Base-by-base conservation (phyloP, 441 rosid species). In the Jatropha podagrica region DNA sequence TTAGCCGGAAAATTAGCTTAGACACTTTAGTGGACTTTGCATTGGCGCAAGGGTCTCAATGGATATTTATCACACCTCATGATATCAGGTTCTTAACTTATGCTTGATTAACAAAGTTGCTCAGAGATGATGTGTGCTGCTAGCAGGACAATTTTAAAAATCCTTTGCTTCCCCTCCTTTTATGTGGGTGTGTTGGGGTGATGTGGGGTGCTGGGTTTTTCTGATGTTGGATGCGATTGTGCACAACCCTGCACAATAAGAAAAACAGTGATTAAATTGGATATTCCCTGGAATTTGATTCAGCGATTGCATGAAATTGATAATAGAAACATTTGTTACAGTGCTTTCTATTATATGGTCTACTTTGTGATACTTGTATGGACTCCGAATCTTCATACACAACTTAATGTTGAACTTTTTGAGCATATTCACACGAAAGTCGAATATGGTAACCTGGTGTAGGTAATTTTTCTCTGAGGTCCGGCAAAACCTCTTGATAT, bases 61-160 rank as follows among this genome's bases (percentile, higher is more conserved):
- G 99, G 99, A 90, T 96, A 79, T 90, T 96, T 81, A 94, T 96
- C 75, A 94, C 99, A 56, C 99, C 98, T 77, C 98, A 91, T 83
- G 99, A 94, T 83, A 89, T 96, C 85, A 88, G 97, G 98, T 96
- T 55, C 9, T 80, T 63, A 60, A 11, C 52, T 48, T 49, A 17
- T 79, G 46, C 67, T 72, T 78, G 66, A 14, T 38, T 42, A 3
- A 26, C 5, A 41, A 56, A 38, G 23, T 26, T 48, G 32, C 68
- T 68, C 26, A 64, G 7, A 37, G 20, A 4, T 52, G 2, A 40
- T 40, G 44, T n/a, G 18, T 70, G 54, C 72, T 61, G 46, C 26
- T 37, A 42, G 40, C 48, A 12, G 58, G 7, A 20, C 4, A 37
- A 64, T 46, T 63, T 20, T 8, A 3, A 14, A 48, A 11, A 2